These are phyloP conservation scores for Logfia minima DNA, from an alignment of 129 eudicot genomes.

Conservation along the genomic window DNA sequence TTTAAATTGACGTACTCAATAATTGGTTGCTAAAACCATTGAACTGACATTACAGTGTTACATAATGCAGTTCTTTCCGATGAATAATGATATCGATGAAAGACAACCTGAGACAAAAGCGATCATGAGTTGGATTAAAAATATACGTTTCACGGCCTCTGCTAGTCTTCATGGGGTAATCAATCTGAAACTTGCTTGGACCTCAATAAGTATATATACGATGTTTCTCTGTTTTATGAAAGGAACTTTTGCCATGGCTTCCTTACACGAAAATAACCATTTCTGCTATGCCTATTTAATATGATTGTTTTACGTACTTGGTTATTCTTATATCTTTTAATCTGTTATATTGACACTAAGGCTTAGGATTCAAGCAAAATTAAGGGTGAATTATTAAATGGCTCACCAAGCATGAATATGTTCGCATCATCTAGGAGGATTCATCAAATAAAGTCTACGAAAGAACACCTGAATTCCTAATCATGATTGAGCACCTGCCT, in stretches of 20 bases:
- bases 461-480: background rate
- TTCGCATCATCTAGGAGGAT: background rate
- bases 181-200: conserved; percentile 17
- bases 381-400: background rate
- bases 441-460: background rate
- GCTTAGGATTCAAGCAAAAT: background rate
- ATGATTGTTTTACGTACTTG: background rate
- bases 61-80: conserved; percentile 65
- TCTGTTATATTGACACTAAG: background rate
- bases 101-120: conserved; percentile 98
- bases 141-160: conserved; percentile 75
- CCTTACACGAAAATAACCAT: background rate
- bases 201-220: conserved; percentile 3
- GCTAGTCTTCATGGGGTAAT: conserved; percentile 98
- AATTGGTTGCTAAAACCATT: conserved; percentile 20
- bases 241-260: background rate
- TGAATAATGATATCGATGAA: conserved; percentile 57
- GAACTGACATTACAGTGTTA: conserved; percentile 35
- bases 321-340: background rate
- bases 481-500: background rate
- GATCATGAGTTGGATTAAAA: conserved; percentile 74
- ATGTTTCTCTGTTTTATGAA: background rate
- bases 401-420: background rate
- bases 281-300: background rate
- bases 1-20: conserved; percentile 15